phyloP scores from a whole-genome alignment of 441 rosid genomes.

The Kokia cookei region DNA sequence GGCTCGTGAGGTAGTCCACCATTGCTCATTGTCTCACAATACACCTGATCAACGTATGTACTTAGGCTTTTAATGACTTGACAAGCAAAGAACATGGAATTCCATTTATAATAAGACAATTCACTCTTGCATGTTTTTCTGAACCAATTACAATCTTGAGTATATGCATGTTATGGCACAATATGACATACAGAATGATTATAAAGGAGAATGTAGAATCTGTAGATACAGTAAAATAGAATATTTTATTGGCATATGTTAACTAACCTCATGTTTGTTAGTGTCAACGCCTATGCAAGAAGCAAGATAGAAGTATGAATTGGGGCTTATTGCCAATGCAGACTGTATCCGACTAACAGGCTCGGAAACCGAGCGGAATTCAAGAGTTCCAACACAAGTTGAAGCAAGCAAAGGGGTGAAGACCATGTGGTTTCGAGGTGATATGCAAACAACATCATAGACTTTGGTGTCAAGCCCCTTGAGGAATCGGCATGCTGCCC shows the following conservation, averaged over 20 bases:
- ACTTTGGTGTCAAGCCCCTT: slow-evolving; percentile 52
- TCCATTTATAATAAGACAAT: neutral
- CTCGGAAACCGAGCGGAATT: slow-evolving; percentile 89
- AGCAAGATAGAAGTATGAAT: slow-evolving; percentile 81
- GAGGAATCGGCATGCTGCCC: slow-evolving; percentile 76
- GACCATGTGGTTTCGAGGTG: slow-evolving; percentile 87
- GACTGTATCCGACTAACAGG: slow-evolving; percentile 80
- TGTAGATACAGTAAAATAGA: neutral
- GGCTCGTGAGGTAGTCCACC: slow-evolving; percentile 50
- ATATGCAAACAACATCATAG: slow-evolving; percentile 62
- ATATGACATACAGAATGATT: neutral
- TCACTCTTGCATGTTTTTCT: neutral
- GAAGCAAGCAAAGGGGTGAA: slow-evolving; percentile 81
- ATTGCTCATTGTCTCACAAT: slow-evolving; percentile 63
- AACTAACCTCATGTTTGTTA: slow-evolving; percentile 63
- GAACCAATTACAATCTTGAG: neutral
- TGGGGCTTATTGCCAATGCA: slow-evolving; percentile 61
- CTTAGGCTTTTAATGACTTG: neutral
- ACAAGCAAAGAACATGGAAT: neutral
- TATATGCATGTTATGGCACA: neutral
- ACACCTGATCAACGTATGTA: slow-evolving; percentile 39
- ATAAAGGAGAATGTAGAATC: neutral
- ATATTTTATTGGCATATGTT: neutral
- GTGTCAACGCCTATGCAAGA: slow-evolving; percentile 66
- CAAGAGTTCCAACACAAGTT: slow-evolving; percentile 79